Conservation (phyloP, 768 basidiomycete genomes). For the Macrolepiota fuliginosa region DNA sequence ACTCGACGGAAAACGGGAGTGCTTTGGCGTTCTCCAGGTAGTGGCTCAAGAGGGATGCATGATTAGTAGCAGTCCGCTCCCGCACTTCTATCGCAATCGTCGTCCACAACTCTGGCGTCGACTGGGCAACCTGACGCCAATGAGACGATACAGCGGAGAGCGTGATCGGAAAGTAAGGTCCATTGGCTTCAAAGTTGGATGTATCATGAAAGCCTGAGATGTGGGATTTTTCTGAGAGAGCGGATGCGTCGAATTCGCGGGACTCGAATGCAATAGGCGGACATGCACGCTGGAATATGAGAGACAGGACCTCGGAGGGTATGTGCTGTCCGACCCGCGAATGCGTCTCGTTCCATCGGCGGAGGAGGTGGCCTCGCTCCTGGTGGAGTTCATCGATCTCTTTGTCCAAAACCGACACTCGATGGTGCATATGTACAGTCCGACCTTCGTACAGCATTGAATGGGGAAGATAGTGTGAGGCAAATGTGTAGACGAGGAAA, state of each 20-base stretch:
- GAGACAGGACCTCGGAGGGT: background rate
- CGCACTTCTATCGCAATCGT: background rate
- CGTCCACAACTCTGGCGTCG: background rate
- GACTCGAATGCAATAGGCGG: background rate
- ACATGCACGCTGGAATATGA: background rate
- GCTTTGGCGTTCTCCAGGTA: background rate
- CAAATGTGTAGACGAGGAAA: background rate
- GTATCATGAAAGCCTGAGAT: background rate
- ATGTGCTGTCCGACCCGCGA: background rate
- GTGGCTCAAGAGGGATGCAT: background rate
- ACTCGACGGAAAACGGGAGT: background rate
- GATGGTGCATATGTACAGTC: background rate
- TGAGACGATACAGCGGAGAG: background rate
- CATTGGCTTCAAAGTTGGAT: background rate
- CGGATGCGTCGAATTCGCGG: background rate
- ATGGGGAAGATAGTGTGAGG: background rate
- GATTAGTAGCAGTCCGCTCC: background rate
- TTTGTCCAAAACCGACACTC: background rate
- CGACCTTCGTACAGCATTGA: background rate
- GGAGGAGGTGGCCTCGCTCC: background rate
- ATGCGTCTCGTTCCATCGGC: background rate
- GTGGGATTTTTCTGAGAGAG: background rate
- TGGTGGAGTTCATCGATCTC: background rate
- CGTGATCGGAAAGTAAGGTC: background rate
- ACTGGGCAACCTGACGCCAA: background rate